phyloP scores from a whole-genome alignment of 495 filamentous ascomycete genomes.

The Tuber aestivum region DNA sequence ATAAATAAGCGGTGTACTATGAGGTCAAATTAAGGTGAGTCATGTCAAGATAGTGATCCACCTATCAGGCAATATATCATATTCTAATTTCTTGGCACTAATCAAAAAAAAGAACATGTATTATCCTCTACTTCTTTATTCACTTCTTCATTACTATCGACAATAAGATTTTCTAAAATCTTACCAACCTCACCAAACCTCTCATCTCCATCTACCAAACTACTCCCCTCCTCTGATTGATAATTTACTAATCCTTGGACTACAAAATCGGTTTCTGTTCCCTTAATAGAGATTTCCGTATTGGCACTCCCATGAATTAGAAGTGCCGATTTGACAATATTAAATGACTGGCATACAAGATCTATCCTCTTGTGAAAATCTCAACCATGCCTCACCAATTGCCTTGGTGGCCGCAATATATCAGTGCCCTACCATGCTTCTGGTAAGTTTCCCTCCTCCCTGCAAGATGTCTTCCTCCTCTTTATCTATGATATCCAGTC shows the following conservation, averaged over 20 bases:
- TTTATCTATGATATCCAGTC: too few species aligned
- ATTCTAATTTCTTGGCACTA: too few species aligned
- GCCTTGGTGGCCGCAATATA: not conserved
- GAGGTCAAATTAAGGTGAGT: too few species aligned
- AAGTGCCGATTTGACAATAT: not conserved
- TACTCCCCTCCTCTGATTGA: not conserved
- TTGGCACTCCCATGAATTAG: not conserved
- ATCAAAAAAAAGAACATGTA: too few species aligned
- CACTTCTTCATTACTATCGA: too few species aligned
- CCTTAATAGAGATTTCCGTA: slow-evolving; percentile 9
- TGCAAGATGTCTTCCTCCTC: too few species aligned
- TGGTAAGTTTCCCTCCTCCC: too few species aligned
- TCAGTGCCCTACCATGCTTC: too few species aligned
- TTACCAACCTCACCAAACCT: not conserved
- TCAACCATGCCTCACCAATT: not conserved
- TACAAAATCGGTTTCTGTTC: not conserved
- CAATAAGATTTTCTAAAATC: not conserved
- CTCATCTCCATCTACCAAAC: not conserved
- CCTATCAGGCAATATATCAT: too few species aligned
- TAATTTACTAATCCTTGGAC: not conserved
- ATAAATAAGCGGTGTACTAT: too few species aligned
- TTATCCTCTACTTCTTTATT: too few species aligned
- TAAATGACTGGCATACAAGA: not conserved
- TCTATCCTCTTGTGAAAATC: not conserved
- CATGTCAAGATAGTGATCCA: too few species aligned